phyloP scores from a whole-genome alignment of 139 green algal genomes.

The Coelastrella sp. region DNA sequence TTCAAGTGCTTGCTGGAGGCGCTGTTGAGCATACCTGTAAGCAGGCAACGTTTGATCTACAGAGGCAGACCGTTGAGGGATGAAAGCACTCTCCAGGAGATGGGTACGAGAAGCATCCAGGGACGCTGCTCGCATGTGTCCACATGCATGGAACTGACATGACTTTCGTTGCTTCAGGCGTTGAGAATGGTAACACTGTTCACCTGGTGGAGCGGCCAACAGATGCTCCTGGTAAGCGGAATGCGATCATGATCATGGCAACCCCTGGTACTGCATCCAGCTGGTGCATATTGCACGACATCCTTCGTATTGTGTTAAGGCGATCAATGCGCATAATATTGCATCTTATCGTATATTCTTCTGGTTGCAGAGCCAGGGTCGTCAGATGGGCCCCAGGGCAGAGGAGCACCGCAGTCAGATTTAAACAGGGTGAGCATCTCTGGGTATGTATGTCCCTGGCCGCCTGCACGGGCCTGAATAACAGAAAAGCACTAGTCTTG shows the following conservation, averaged over 20 bases:
- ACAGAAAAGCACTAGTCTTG: too few relatives aligned
- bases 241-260: neutral
- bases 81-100: conserved; percentile 43
- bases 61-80: conserved; percentile 59
- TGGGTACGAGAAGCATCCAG: conserved; percentile 33
- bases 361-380: neutral
- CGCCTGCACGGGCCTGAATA: too few relatives aligned
- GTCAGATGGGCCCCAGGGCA: neutral
- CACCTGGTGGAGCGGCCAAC: conserved; percentile 71
- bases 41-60: conserved; percentile 67
- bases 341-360: neutral
- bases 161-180: conserved; percentile 40
- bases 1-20: conserved; percentile 48
- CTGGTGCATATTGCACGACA: too few relatives aligned
- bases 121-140: neutral
- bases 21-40: conserved; percentile 42
- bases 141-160: neutral
- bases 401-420: neutral
- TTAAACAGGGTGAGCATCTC: conserved; percentile 41
- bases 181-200: conserved; percentile 65
- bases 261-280: too few relatives aligned
- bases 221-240: conserved; percentile 37
- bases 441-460: too few relatives aligned
- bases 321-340: too few relatives aligned
- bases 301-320: too few relatives aligned